Evolutionary conservation across 495 filamentous ascomycete species (phyloP).

Genomic region (Podospora pseudopauciseta): DNA sequence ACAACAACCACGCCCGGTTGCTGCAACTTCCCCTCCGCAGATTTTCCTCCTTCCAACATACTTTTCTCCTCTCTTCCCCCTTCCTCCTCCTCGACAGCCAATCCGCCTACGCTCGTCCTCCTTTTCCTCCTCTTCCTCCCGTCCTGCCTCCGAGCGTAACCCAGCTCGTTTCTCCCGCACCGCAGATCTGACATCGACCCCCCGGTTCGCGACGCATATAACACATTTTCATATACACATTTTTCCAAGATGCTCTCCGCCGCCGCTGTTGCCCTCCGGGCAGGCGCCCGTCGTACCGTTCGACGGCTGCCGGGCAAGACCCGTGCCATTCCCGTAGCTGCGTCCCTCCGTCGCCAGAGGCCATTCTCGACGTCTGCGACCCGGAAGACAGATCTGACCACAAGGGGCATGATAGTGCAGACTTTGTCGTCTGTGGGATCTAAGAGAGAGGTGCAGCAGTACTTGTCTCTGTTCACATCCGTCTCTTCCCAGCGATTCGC

Average conservation of each 20-base stretch:
- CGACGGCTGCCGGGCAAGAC: constrained; percentile 33
- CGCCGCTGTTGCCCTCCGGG: constrained; percentile 39
- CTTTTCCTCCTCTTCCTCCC: background rate
- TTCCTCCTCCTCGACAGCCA: background rate
- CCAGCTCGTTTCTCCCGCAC: background rate
- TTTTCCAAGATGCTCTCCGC: constrained; percentile 34
- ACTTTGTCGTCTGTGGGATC: constrained; percentile 94
- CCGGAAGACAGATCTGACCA: constrained; percentile 50
- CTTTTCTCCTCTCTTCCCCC: background rate
- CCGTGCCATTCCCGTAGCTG: constrained; percentile 29
- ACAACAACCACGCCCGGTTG: background rate
- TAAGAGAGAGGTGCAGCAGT: constrained; percentile 96
- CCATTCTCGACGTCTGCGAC: constrained; percentile 37
- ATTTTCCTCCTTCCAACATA: constrained; percentile 5
- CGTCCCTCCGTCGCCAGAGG: constrained; percentile 20
- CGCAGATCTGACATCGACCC: background rate
- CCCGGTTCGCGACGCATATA: background rate
- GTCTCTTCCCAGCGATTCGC: constrained; percentile 97
- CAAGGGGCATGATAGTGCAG: constrained; percentile 87
- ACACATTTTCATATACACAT: constrained; percentile 1
- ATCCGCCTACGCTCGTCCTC: background rate
- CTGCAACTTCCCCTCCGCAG: background rate
- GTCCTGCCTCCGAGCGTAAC: constrained; percentile 4
- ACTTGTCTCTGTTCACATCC: constrained; percentile 95
- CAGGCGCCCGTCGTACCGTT: constrained; percentile 42